Percentiles rank a stretch among this genome's conserved stretches.
phyloP scores from a whole-genome alignment of 345 rosid genomes.

The Balakata baccata region DNA sequence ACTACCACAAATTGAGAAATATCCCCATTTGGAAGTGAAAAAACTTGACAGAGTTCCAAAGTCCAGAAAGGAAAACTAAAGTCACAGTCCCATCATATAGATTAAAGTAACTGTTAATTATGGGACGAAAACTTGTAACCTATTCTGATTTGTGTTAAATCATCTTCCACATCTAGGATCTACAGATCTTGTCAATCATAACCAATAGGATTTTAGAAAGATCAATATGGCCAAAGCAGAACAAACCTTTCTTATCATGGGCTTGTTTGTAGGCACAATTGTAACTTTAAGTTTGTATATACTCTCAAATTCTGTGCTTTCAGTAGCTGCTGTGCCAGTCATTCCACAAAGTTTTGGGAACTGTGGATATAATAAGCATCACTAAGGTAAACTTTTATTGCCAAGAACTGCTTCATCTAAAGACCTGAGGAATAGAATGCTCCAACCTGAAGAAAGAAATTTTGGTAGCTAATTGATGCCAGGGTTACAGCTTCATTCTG shows the following conservation, averaged over 20 bases:
- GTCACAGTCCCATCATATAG: neutral
- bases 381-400: constrained; percentile 14
- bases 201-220: constrained; percentile 9
- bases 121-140: neutral
- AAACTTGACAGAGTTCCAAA: neutral
- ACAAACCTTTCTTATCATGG: constrained; percentile 92
- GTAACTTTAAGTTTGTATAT: constrained; percentile 96
- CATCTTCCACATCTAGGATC: neutral
- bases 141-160: neutral
- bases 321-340: constrained; percentile 99
- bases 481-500: constrained; percentile 93
- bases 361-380: constrained; percentile 40
- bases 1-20: too few species aligned
- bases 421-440: constrained; percentile 16
- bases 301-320: constrained; percentile 95
- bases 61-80: neutral
- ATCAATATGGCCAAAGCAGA: constrained; percentile 9
- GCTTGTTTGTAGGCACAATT: constrained; percentile 92
- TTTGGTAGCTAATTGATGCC: constrained; percentile 96
- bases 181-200: constrained; percentile 2
- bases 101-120: neutral
- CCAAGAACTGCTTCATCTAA: constrained; percentile 15
- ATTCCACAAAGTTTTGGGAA: constrained; percentile 97
- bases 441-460: constrained; percentile 95
- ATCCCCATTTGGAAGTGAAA: neutral